Conservation (phyloP, 108 stramenopile genomes). For the Cylindrotheca closterium region DNA sequence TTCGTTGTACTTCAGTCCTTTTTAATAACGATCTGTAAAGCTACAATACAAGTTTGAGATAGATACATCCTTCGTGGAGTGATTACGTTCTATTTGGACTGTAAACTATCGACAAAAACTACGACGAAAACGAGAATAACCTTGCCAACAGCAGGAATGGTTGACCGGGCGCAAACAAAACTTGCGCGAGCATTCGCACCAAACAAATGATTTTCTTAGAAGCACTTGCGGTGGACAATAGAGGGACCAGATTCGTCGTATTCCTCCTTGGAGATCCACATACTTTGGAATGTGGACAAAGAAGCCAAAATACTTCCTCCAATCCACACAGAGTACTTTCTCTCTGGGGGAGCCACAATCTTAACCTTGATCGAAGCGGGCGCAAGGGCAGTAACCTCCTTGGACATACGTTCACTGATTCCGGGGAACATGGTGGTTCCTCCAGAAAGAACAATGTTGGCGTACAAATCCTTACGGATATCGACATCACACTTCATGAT, state of each 20-base stretch:
- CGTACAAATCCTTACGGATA: conserved; percentile 93
- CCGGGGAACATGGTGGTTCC: conserved; percentile 93
- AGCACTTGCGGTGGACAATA: conserved; percentile 98
- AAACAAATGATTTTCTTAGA: conserved; percentile 43
- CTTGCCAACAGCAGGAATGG: too few species aligned
- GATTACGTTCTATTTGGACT: too few species aligned
- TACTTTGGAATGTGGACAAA: conserved; percentile 96
- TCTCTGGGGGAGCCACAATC: conserved; percentile 98
- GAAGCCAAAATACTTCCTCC: conserved; percentile 97
- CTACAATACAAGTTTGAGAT: too few species aligned
- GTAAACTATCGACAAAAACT: too few species aligned
- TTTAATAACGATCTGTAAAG: too few species aligned
- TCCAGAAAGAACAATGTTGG: conserved; percentile 88
- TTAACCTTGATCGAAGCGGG: conserved; percentile 95
- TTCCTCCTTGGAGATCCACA: conserved; percentile 99
- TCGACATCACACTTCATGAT: conserved; percentile 99
- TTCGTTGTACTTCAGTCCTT: too few species aligned
- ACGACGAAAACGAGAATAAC: too few species aligned
- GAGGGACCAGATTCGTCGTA: conserved; percentile 98
- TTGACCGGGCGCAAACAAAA: too few species aligned
- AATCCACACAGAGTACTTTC: conserved; percentile 97
- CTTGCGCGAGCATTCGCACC: too few species aligned
- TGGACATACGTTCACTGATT: conserved; percentile 97
- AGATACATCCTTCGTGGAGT: too few species aligned
- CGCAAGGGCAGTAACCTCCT: conserved; percentile 94